Conservation (phyloP, 345 rosid genomes). For the Cardamine chenopodiifolia region DNA sequence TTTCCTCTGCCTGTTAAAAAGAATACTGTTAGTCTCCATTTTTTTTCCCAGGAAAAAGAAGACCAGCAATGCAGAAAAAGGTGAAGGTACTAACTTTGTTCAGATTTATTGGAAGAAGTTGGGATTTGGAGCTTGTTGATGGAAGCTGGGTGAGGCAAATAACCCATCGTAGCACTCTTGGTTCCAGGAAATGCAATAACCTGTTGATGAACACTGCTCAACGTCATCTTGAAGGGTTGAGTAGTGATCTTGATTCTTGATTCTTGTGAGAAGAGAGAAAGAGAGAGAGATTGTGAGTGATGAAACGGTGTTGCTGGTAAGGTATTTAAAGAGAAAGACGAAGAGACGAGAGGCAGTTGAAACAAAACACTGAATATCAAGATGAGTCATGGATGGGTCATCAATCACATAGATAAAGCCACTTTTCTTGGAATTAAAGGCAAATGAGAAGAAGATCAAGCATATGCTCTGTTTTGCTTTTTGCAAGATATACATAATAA, state of each 20-base stretch:
- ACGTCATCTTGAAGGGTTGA: conserved; percentile 26
- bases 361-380: conserved; percentile 18
- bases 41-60: background rate
- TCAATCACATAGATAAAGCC: conserved; percentile 37
- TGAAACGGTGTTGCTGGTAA: conserved; percentile 16
- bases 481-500: background rate
- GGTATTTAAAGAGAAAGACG: conserved; percentile 42
- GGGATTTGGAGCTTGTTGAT: conserved; percentile 39
- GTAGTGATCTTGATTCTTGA: conserved; percentile 34
- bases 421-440: conserved; percentile 28
- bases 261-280: conserved; percentile 13
- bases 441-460: conserved; percentile 14
- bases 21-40: conserved; percentile 1
- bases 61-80: background rate
- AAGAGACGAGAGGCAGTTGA: conserved; percentile 40
- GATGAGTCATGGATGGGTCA: conserved; percentile 40
- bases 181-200: conserved; percentile 15
- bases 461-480: conserved; percentile 29
- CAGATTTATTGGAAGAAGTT: conserved; percentile 24
- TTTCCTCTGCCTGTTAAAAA: conserved; percentile 27
- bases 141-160: conserved; percentile 35
- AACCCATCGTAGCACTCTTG: conserved; percentile 16
- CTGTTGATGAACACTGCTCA: conserved; percentile 34
- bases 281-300: conserved; percentile 16
- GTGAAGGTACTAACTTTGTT: conserved; percentile 7